Conservation (phyloP, 257 asterid species). For the Verbena officinalis region DNA sequence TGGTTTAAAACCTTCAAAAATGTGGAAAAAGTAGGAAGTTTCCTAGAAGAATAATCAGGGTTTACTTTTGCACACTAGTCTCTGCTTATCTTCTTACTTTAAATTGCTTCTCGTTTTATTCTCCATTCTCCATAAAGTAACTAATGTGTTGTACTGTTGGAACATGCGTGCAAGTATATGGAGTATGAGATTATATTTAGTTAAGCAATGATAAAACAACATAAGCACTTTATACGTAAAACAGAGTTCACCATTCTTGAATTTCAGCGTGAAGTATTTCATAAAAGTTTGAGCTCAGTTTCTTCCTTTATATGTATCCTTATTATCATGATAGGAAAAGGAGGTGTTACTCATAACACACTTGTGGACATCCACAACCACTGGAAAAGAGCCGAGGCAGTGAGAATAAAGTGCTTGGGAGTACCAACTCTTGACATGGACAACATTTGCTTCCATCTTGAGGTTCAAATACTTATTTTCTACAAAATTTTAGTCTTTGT, state of each 20-base stretch:
- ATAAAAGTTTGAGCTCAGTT: background rate
- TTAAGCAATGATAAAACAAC: background rate
- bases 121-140: too few species aligned
- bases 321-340: slow-evolving; percentile 54
- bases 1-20: too few species aligned
- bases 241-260: background rate
- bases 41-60: too few species aligned
- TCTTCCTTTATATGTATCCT: slow-evolving; percentile 6
- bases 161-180: too few species aligned
- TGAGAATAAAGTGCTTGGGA: slow-evolving; percentile 88
- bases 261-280: background rate
- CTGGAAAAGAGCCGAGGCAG: slow-evolving; percentile 91
- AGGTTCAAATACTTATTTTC: slow-evolving; percentile 48
- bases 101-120: too few species aligned
- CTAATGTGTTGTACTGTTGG: background rate
- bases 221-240: background rate
- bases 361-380: slow-evolving; percentile 85
- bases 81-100: too few species aligned
- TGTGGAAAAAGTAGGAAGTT: too few species aligned
- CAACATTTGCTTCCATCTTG: slow-evolving; percentile 82
- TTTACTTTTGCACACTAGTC: too few species aligned
- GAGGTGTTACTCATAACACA: slow-evolving; percentile 92
- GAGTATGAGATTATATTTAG: background rate
- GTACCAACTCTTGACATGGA: slow-evolving; percentile 95
- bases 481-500: slow-evolving; percentile 7